Conservation (phyloP, 306 rosid species). For the Abrus precatorius region DNA sequence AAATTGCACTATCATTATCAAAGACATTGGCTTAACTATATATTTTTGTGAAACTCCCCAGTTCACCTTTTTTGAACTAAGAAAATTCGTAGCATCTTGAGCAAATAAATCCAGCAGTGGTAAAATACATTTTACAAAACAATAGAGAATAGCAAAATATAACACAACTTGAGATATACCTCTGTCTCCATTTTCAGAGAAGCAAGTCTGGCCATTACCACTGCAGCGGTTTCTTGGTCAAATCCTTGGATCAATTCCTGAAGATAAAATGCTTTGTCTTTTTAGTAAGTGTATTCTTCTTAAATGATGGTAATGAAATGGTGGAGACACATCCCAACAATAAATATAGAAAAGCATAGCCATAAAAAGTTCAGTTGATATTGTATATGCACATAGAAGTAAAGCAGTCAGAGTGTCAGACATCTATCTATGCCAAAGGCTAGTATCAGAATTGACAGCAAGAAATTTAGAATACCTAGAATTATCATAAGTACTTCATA, state of each 20-base stretch:
- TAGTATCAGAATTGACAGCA: conserved; percentile 17
- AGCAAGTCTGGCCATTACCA: conserved; percentile 83
- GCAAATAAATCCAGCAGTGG: conserved; percentile 26
- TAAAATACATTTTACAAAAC: conserved; percentile 1
- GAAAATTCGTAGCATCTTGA: conserved; percentile 2
- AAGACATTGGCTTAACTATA: not conserved
- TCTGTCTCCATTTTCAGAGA: conserved; percentile 91
- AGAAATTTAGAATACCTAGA: not conserved
- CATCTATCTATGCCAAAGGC: not conserved
- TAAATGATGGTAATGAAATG: conserved; percentile 31
- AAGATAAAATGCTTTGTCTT: conserved; percentile 25
- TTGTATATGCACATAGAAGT: not conserved
- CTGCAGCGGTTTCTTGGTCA: conserved; percentile 96
- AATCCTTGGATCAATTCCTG: conserved; percentile 93
- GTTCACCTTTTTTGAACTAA: not conserved
- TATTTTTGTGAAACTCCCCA: conserved; percentile 17
- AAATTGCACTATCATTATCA: not conserved
- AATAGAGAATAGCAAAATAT: conserved; percentile 16
- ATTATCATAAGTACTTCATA: conserved; percentile 14
- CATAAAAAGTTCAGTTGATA: conserved; percentile 2
- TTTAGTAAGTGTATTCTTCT: conserved; percentile 36
- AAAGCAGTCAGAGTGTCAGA: not conserved
- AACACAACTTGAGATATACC: conserved; percentile 57
- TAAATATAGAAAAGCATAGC: not conserved
- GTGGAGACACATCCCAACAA: conserved; percentile 17